Evolutionary conservation across 2,329 filamentous ascomycete genomes (phyloP), one percentile per base, ranked within the genome.

Genomic region (Fusarium tanahbumbuense): DNA sequence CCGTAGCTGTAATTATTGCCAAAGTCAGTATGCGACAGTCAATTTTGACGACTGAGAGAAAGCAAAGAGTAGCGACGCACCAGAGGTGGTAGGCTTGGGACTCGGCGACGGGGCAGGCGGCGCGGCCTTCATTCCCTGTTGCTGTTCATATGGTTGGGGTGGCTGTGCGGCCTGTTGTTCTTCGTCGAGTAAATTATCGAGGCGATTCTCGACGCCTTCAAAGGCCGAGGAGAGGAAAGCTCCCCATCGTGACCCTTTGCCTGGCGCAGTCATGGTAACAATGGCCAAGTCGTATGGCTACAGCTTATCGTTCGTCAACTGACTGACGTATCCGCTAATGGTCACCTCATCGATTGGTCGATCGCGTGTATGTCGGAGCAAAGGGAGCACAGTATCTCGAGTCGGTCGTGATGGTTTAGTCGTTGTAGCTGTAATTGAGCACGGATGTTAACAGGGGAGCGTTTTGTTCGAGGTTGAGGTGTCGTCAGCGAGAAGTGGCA

Each of bases 161-260:
- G 50, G 41, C 34, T 70, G 69, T 34, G 50, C 23, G 40, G 37
- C 48, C 41, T 67, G 60, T 64, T 74, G 73, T 45, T 91, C 89
- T 58, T 93, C 90, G 72, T 98, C 94, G 65, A 99, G 87, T 62
- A 99, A 97, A 52, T 89, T 94, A 79, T 99, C 96, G 64, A 99
- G 87, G 45, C 93, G 90, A 64, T 94, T 97, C 82, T 99, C 96
- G 61, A 99, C 92, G 65, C 94, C 94, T 57, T 94, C 94, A 65
- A 98, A 93, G 69, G 95, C 94, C 80, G 95, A 93, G 71, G 94
- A 92, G 64, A 98, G 86, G 78, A 97, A 91, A 32, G 89, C 89
- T 47, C 91, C 92, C 92, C 92, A 94, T 88, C 87, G 87, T 53
- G 87, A 87, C 66, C 64, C 72, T 75, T 88, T 87, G 68, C 80